Evolutionary conservation across 2,329 filamentous ascomycete genomes (phyloP).

Genomic region (Cladophialophora carrionii): DNA sequence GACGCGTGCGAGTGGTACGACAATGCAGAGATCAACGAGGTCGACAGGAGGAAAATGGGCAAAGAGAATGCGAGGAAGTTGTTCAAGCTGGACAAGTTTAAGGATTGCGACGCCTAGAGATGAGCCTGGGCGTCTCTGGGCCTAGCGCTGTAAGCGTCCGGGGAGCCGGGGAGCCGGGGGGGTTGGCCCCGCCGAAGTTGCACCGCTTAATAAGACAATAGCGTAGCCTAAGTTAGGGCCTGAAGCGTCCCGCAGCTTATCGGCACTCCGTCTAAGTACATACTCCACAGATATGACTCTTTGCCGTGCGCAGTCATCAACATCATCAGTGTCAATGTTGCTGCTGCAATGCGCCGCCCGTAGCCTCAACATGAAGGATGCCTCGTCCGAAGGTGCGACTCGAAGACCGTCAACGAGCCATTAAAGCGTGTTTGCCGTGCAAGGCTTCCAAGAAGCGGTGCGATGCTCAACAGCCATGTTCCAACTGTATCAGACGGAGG

Average conservation of each 20-base stretch:
- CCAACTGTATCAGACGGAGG: conserved; percentile 53
- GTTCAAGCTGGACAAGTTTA: conserved; percentile 41
- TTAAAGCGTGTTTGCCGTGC: conserved; percentile 55
- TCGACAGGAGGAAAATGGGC: conserved; percentile 55
- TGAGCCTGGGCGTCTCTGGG: no score
- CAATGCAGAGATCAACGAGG: conserved; percentile 46
- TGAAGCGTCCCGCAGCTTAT: background rate
- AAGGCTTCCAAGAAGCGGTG: conserved; percentile 58
- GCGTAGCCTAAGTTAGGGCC: background rate
- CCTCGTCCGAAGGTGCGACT: conserved; percentile 57
- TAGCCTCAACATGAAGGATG: conserved; percentile 45
- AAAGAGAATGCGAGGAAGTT: conserved; percentile 57
- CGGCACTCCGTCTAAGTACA: background rate
- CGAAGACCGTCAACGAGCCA: conserved; percentile 54
- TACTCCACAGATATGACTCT: conserved; percentile 13
- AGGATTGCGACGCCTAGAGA: conserved; percentile 25
- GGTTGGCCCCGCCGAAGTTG: background rate
- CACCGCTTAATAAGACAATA: background rate
- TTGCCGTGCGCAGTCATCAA: background rate
- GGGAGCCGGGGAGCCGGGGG: no score
- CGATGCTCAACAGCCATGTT: conserved; percentile 54
- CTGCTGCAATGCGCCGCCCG: background rate
- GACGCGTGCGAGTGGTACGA: conserved; percentile 40
- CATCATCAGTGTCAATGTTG: background rate
- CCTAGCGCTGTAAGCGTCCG: no score